Evolutionary conservation across 768 basidiomycete genomes (phyloP).

Genomic region (Strobilomyces echinocephalus): DNA sequence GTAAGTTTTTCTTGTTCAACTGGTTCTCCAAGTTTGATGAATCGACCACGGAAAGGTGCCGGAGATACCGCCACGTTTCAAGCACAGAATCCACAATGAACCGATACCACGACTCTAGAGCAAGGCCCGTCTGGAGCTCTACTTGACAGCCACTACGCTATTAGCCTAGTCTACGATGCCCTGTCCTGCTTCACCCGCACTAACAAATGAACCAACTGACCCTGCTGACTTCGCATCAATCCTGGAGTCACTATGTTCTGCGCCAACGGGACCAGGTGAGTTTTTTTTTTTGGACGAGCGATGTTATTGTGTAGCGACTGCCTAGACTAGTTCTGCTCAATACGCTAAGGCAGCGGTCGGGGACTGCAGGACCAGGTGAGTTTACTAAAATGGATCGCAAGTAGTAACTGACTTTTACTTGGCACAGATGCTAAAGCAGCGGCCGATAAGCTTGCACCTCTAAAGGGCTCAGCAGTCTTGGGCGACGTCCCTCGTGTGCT

Average conservation of each 20-base stretch:
- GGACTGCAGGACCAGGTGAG: too few relatives aligned
- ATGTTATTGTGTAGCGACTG: too few relatives aligned
- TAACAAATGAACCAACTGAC: slow-evolving; percentile 41
- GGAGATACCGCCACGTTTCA: neutral
- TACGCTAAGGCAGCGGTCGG: too few relatives aligned
- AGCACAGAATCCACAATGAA: neutral
- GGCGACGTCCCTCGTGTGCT: slow-evolving; percentile 57
- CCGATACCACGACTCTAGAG: slow-evolving; percentile 5
- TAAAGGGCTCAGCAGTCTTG: slow-evolving; percentile 55
- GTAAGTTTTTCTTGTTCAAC: neutral
- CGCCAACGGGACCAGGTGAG: slow-evolving; percentile 63
- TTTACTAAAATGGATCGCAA: slow-evolving; percentile 1
- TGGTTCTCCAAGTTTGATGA: neutral
- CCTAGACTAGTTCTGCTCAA: too few relatives aligned
- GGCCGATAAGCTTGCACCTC: slow-evolving; percentile 65
- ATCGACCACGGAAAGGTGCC: neutral
- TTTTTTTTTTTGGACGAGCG: too few relatives aligned
- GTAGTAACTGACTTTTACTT: slow-evolving; percentile 5
- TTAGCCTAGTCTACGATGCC: slow-evolving; percentile 21
- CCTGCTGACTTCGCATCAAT: slow-evolving; percentile 39
- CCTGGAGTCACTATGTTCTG: slow-evolving; percentile 46
- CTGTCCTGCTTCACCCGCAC: slow-evolving; percentile 4
- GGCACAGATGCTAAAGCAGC: slow-evolving; percentile 77
- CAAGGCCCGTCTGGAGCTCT: slow-evolving; percentile 2
- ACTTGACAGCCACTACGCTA: slow-evolving; percentile 9